phyloP scores from a whole-genome alignment of 2,329 filamentous ascomycete genomes.

The Cercospora sojina region DNA sequence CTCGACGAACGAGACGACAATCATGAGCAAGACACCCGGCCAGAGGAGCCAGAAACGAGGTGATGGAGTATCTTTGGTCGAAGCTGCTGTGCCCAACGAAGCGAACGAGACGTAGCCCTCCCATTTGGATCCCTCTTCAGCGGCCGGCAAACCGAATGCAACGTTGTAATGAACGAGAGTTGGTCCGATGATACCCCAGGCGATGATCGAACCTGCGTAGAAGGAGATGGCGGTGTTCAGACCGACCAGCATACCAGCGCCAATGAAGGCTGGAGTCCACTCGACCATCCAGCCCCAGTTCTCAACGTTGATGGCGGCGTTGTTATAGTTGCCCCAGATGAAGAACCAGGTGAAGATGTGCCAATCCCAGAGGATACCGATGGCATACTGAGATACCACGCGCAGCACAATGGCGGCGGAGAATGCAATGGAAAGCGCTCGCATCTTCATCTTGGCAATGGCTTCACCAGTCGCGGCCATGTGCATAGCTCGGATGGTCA shows the following conservation, averaged over 20 bases:
- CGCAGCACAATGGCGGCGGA: constrained; percentile 52
- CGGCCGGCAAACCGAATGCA: constrained; percentile 45
- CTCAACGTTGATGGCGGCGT: constrained; percentile 54
- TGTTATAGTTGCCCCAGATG: constrained; percentile 56
- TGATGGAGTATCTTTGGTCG: constrained; percentile 46
- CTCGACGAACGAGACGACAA: constrained; percentile 51
- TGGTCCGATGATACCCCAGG: constrained; percentile 60
- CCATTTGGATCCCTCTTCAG: constrained; percentile 45
- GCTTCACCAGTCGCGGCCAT: constrained; percentile 52
- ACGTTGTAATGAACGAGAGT: constrained; percentile 54
- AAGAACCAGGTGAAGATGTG: constrained; percentile 51
- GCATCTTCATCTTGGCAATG: constrained; percentile 58
- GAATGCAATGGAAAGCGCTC: constrained; percentile 55
- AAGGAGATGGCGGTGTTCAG: constrained; percentile 60
- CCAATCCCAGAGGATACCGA: constrained; percentile 56
- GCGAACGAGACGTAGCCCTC: constrained; percentile 43
- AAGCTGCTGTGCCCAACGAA: constrained; percentile 40
- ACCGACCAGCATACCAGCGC: constrained; percentile 58
- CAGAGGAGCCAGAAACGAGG: constrained; percentile 56
- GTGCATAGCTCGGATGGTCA: constrained; percentile 65
- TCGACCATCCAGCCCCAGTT: constrained; percentile 64
- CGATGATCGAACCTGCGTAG: constrained; percentile 56
- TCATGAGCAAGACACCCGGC: constrained; percentile 54
- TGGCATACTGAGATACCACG: constrained; percentile 58
- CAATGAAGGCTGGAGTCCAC: constrained; percentile 61